Percentiles rank a stretch among this genome's conserved stretches.
Evolutionary conservation across 2,329 filamentous ascomycete species (phyloP).

Genomic region (Curvularia spicifera): DNA sequence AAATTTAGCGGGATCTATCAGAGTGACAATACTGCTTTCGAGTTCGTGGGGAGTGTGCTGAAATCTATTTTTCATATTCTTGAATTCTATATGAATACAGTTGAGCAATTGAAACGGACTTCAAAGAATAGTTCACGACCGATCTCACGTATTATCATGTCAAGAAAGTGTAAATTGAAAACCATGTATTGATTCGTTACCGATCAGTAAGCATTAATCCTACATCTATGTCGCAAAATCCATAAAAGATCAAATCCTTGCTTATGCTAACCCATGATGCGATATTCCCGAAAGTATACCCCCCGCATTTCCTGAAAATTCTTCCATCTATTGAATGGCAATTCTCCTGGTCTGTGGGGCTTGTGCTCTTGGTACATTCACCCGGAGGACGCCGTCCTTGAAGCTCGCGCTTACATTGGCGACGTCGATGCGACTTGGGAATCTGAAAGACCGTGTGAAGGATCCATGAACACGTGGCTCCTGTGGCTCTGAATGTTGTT

Average conservation of each 20-base stretch:
- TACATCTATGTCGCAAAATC: background rate
- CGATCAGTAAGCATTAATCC: background rate
- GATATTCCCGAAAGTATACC: background rate
- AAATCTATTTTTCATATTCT: no score
- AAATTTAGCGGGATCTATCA: no score
- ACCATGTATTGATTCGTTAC: background rate
- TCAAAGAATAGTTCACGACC: background rate
- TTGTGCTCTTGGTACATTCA: conserved; percentile 68
- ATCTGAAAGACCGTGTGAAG: conserved; percentile 72
- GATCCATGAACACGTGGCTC: conserved; percentile 64
- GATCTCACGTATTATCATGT: background rate
- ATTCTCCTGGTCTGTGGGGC: conserved; percentile 36
- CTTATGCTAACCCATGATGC: background rate
- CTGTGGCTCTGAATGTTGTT: conserved; percentile 23
- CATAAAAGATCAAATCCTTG: background rate
- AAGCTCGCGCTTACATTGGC: conserved; percentile 67
- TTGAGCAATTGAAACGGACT: no score
- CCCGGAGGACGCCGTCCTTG: conserved; percentile 69
- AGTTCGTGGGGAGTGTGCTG: no score
- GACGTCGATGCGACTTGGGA: conserved; percentile 69
- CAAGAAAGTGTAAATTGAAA: background rate
- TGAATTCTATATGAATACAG: no score
- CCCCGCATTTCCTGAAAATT: background rate
- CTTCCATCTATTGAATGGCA: conserved; percentile 32
- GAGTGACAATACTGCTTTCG: no score